Evolutionary conservation across 208 protist genomes (phyloP), one percentile per base, ranked within the genome.

Genomic region (Acanthamoeba castellanii): DNA sequence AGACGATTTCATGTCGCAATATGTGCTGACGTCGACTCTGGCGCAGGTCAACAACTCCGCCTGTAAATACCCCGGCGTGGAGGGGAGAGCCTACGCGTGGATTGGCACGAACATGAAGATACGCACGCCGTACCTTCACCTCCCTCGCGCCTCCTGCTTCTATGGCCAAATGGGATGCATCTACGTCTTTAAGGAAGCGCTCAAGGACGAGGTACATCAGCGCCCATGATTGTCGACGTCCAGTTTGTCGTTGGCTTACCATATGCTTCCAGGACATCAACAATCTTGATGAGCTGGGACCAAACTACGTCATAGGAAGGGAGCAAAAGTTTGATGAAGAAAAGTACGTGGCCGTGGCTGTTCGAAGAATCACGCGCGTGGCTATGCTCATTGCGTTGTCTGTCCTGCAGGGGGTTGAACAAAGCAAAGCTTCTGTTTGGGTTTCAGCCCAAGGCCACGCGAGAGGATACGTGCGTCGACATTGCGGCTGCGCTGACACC

Each of bases 141-240:
- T 91, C 11, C 84, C 84, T 13, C 45, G 84, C 18, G 59, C 50
- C 30, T 91, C 84, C 59, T 91, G 57, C 50, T 91, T 91, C 59
- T 91, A 70, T 34, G 84, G 84, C 42, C 84, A 91, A 91, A 91
- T 91, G 84, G 84, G 84, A 13, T 68, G 25, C 59, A 50, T 91
- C 30, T 91, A 70, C 59, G 18, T 91, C 50, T 91, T 91, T 70
- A 91, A 70, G 34, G 84, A 91, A 70, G 52, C 84, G 42, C 52
- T 91, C 4, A 91, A 25, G 22, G 84, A 91, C 59, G 84, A 91
- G 84, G 84, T 91, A 68, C 18, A 9, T 82, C 42, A 81, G 27
- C 16, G 11, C 5, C 20, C 18, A 82, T 50, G 25, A 88, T 42
- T 34, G 27, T 32, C 52, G 3, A 0, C 27, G 82, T n/a, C 7